phyloP scores from a whole-genome alignment of 2,329 filamentous ascomycete species.

The Immersiporthe knoxdaviesiana region DNA sequence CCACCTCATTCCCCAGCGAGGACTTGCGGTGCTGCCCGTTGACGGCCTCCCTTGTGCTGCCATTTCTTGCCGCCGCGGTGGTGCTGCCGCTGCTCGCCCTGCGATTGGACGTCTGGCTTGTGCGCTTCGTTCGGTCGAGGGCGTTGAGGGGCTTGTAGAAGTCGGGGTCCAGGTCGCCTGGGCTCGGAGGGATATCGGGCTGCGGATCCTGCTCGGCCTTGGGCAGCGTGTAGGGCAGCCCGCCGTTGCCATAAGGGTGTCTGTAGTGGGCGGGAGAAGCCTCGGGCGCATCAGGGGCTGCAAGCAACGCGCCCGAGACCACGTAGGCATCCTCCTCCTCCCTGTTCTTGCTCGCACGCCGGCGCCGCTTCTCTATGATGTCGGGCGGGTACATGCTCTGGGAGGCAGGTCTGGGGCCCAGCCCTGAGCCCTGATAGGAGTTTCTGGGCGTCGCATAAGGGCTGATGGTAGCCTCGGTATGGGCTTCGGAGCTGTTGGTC shows the following conservation, averaged over 20 bases:
- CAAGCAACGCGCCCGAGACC: conserved; percentile 38
- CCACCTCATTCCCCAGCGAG: conserved; percentile 44
- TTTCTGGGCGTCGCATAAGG: conserved; percentile 59
- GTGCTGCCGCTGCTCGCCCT: conserved; percentile 33
- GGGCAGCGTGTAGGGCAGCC: conserved; percentile 36
- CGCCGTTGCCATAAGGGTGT: conserved; percentile 49
- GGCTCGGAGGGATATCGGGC: conserved; percentile 31
- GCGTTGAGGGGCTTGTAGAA: conserved; percentile 38
- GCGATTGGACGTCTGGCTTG: conserved; percentile 17
- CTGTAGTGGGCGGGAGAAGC: conserved; percentile 62
- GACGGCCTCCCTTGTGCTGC: conserved; percentile 35
- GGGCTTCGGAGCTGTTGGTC: conserved; percentile 58
- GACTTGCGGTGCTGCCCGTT: conserved; percentile 42
- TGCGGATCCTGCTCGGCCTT: conserved; percentile 36
- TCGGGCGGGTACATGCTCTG: conserved; percentile 48
- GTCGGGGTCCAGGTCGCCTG: conserved; percentile 36
- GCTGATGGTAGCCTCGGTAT: conserved; percentile 62
- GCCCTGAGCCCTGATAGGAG: conserved; percentile 54
- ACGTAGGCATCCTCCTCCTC: conserved; percentile 45
- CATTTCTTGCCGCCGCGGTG: conserved; percentile 33
- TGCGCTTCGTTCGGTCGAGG: conserved; percentile 28
- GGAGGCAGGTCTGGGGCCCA: conserved; percentile 63
- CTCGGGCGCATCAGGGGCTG: conserved; percentile 64
- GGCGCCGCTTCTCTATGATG: conserved; percentile 47
- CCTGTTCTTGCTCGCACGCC: conserved; percentile 47